Conservation (phyloP, 2,329 filamentous ascomycete species). For the Penicillium oxalicum region DNA sequence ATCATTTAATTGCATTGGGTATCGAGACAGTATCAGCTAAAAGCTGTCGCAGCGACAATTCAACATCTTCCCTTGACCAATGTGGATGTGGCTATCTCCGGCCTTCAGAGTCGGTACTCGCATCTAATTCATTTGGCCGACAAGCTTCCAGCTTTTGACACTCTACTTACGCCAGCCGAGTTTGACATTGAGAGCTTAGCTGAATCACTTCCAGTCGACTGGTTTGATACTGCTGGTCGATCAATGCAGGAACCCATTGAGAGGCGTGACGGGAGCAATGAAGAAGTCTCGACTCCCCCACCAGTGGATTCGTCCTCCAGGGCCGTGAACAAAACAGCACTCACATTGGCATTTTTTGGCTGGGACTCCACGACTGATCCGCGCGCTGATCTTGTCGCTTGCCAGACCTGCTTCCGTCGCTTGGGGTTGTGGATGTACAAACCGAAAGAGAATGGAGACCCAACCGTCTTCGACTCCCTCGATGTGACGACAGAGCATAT, state of each 20-base stretch:
- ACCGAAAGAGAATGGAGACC: conserved; percentile 56
- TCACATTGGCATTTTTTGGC: conserved; percentile 65
- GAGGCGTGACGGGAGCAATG: not conserved
- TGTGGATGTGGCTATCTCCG: conserved; percentile 52
- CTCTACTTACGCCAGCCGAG: conserved; percentile 27
- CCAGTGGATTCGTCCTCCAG: conserved; percentile 9
- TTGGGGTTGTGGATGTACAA: conserved; percentile 93
- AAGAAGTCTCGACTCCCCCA: not conserved
- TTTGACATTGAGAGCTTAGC: conserved; percentile 29
- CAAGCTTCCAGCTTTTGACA: conserved; percentile 30
- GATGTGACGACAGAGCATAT: conserved; percentile 68
- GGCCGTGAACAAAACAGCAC: conserved; percentile 54
- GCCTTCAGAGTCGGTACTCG: conserved; percentile 59
- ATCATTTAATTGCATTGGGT: not conserved
- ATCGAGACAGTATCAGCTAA: no score
- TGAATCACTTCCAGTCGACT: conserved; percentile 24
- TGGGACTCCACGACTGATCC: conserved; percentile 57
- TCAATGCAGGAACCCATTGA: conserved; percentile 8
- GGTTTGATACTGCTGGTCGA: conserved; percentile 15
- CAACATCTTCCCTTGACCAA: conserved; percentile 62
- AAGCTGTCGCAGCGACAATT: conserved; percentile 49
- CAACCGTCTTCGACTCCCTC: conserved; percentile 45
- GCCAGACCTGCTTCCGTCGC: conserved; percentile 78
- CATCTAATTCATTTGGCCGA: conserved; percentile 40
- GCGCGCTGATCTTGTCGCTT: conserved; percentile 62